phyloP scores from a whole-genome alignment of 176 grass and related monocot genomes.

The Cocos nucifera region DNA sequence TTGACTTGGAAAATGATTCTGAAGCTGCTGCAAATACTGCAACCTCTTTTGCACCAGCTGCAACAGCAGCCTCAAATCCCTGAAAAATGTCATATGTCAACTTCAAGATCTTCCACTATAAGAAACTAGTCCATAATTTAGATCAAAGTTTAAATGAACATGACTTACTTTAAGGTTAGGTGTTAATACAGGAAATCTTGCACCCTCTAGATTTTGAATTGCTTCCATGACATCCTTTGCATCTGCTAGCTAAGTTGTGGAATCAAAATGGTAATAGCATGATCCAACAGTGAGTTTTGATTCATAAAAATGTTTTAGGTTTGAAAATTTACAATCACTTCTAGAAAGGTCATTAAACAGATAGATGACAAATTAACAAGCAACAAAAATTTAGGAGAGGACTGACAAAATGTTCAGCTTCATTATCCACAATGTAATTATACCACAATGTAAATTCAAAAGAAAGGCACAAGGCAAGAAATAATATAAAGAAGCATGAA shows the following conservation, averaged over 20 bases:
- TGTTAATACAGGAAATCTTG: conserved; percentile 66
- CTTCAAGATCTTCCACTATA: background rate
- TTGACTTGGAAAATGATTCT: conserved; percentile 76
- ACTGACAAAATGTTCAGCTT: no score
- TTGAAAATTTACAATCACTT: no score
- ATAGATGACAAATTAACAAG: no score
- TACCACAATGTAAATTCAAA: no score
- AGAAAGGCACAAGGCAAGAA: no score
- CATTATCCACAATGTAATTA: no score
- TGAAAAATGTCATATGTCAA: conserved; percentile 15
- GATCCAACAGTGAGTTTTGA: background rate
- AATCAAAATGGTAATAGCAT: conserved; percentile 1
- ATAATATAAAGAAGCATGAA: no score
- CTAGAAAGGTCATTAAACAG: no score
- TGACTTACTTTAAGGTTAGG: conserved; percentile 82
- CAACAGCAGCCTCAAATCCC: conserved; percentile 80
- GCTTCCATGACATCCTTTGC: conserved; percentile 81
- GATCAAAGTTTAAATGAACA: background rate
- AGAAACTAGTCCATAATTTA: conserved; percentile 15
- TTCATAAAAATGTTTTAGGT: no score
- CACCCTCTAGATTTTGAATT: conserved; percentile 31
- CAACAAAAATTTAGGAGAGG: no score
- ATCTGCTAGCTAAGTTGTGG: conserved; percentile 54
- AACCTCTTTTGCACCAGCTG: conserved; percentile 74
- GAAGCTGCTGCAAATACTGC: conserved; percentile 86